Evolutionary conservation across 2,329 filamentous ascomycete species (phyloP).

Genomic region (Cyphellophora europaea): DNA sequence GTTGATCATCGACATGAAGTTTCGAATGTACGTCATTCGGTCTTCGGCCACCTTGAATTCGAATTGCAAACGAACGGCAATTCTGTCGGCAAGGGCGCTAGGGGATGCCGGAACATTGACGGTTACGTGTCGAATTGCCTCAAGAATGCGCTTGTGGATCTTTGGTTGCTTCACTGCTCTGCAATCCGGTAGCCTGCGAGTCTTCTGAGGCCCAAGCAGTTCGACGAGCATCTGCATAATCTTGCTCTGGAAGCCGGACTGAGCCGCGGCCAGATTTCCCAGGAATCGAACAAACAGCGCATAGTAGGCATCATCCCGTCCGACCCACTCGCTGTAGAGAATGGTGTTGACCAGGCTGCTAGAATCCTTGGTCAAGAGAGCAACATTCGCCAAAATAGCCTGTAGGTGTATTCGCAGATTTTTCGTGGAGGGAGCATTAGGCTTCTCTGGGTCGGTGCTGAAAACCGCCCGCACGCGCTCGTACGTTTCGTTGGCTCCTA

Average conservation of each 20-base stretch:
- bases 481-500: constrained; percentile 47
- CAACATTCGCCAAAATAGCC: constrained; percentile 49
- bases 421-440: constrained; percentile 41
- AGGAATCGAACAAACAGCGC: constrained; percentile 48
- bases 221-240: constrained; percentile 74
- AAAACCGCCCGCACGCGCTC: constrained; percentile 47
- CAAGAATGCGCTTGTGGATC: constrained; percentile 67
- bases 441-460: constrained; percentile 34
- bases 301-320: constrained; percentile 51
- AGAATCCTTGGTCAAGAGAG: constrained; percentile 46
- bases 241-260: constrained; percentile 65
- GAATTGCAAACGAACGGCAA: constrained; percentile 64
- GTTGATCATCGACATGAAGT: constrained; percentile 65
- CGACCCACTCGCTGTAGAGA: constrained; percentile 52
- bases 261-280: constrained; percentile 64
- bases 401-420: constrained; percentile 49
- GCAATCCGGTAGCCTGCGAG: constrained; percentile 45
- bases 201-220: constrained; percentile 56
- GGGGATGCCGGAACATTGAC: constrained; percentile 73
- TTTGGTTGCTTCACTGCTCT: constrained; percentile 50
- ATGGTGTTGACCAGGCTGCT: constrained; percentile 49
- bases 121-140: constrained; percentile 65
- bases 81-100: constrained; percentile 56
- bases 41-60: constrained; percentile 64
- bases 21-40: constrained; percentile 83